Evolutionary conservation across 2,329 filamentous ascomycete genomes (phyloP).

Genomic region (Talaromyces sp.): DNA sequence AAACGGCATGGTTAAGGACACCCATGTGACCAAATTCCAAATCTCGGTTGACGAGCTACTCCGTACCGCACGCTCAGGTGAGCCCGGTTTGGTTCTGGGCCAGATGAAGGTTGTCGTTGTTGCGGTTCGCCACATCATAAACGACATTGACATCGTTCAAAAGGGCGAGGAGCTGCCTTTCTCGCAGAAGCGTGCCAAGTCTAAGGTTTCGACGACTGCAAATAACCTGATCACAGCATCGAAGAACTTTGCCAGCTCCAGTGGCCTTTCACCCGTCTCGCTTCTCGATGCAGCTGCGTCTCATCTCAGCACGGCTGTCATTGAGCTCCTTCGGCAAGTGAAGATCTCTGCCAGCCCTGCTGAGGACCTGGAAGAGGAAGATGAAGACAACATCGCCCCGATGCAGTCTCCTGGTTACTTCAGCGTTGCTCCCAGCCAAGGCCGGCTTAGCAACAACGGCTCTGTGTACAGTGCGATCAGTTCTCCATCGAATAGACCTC

Average conservation of each 20-base stretch:
- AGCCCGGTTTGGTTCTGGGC: constrained; percentile 70
- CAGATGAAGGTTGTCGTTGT: constrained; percentile 83
- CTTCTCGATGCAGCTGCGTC: constrained; percentile 89
- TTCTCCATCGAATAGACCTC: constrained; percentile 50
- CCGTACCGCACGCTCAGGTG: constrained; percentile 66
- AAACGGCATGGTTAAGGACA: constrained; percentile 77
- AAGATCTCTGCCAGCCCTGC: constrained; percentile 75
- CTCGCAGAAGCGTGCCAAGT: constrained; percentile 66
- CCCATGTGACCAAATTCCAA: constrained; percentile 93
- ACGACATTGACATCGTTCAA: constrained; percentile 63
- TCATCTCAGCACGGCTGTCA: constrained; percentile 77
- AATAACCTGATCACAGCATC: constrained; percentile 94
- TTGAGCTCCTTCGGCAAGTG: constrained; percentile 77
- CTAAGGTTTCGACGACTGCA: constrained; percentile 81
- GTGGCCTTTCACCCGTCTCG: constrained; percentile 86
- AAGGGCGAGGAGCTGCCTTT: constrained; percentile 52
- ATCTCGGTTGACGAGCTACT: constrained; percentile 89
- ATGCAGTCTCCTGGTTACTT: constrained; percentile 67
- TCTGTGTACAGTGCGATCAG: constrained; percentile 71
- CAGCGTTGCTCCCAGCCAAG: constrained; percentile 47
- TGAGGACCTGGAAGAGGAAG: constrained; percentile 72
- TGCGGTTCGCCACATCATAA: constrained; percentile 76
- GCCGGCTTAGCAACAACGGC: constrained; percentile 58
- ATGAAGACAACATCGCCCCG: constrained; percentile 59
- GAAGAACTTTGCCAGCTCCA: constrained; percentile 80